Percentiles rank a stretch among this genome's conserved stretches.
phyloP scores from a whole-genome alignment of 2,329 filamentous ascomycete genomes.

The Westerdykella sp. region DNA sequence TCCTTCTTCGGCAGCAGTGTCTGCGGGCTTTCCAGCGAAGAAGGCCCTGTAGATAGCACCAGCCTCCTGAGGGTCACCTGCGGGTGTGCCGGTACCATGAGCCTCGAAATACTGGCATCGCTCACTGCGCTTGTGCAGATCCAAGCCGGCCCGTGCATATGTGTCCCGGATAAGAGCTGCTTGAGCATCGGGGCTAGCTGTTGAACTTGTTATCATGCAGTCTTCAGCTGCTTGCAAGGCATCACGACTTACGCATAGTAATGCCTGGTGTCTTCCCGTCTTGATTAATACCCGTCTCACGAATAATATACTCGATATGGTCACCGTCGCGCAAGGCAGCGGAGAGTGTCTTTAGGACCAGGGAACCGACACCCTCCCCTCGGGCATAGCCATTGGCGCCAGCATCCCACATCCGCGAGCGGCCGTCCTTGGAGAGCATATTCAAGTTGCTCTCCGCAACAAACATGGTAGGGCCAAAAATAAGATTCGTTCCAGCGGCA shows the following conservation, averaged over 20 bases:
- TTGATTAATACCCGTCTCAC: conserved; percentile 34
- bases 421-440: conserved; percentile 21
- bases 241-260: conserved; percentile 16
- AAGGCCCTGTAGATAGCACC: conserved; percentile 7
- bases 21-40: background rate
- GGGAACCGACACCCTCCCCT: conserved; percentile 53
- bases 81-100: conserved; percentile 1
- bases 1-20: background rate
- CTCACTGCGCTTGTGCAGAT: background rate
- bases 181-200: conserved; percentile 31
- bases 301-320: conserved; percentile 40
- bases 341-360: conserved; percentile 51
- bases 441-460: conserved; percentile 16
- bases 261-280: conserved; percentile 48
- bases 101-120: background rate
- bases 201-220: no score
- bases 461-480: conserved; percentile 5
- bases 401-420: conserved; percentile 17
- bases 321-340: conserved; percentile 54
- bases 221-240: no score
- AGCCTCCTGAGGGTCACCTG: conserved; percentile 12
- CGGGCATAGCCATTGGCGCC: conserved; percentile 56
- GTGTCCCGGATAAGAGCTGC: conserved; percentile 30
- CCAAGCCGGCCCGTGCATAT: conserved; percentile 17
- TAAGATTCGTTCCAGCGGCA: conserved; percentile 9